Evolutionary conservation across 768 basidiomycete genomes (phyloP).

Genomic region (Rhizopogon rudus): DNA sequence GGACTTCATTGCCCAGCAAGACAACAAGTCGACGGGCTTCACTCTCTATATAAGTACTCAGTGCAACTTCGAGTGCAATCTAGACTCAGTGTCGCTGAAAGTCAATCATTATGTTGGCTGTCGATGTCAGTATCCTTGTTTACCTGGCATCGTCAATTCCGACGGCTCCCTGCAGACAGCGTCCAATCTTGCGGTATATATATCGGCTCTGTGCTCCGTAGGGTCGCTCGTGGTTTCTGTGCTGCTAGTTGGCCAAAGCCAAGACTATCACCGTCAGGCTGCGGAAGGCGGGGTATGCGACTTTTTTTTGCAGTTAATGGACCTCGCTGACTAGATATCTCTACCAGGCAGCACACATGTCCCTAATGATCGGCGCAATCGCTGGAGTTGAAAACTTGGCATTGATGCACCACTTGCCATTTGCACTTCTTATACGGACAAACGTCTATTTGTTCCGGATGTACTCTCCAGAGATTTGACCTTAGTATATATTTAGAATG

Average conservation of each 20-base stretch:
- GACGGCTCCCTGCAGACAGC: conserved; percentile 5
- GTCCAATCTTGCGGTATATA: conserved; percentile 28
- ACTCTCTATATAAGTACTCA: conserved; percentile 35
- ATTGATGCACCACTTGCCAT: conserved; percentile 30
- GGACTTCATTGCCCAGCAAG: conserved; percentile 36
- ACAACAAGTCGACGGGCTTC: conserved; percentile 44
- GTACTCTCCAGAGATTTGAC: background rate
- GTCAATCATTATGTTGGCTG: conserved; percentile 48
- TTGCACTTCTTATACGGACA: conserved; percentile 28
- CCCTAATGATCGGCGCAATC: conserved; percentile 4
- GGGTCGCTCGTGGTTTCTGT: conserved; percentile 31
- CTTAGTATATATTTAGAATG: conserved; percentile 13
- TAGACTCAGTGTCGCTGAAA: conserved; percentile 20
- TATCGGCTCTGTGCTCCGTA: conserved; percentile 31
- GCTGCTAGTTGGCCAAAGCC: conserved; percentile 32
- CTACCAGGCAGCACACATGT: conserved; percentile 20
- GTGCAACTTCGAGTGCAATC: background rate
- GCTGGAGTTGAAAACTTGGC: conserved; percentile 25
- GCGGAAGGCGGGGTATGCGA: conserved; percentile 17
- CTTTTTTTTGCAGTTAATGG: conserved; percentile 14
- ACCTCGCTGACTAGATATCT: background rate
- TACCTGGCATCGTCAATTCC: conserved; percentile 31
- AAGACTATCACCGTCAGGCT: background rate
- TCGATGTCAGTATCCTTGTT: conserved; percentile 49
- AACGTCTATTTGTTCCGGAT: conserved; percentile 6